Base-by-base conservation (phyloP, 352 stramenopile genomes). In the Hyaloperonospora brassicae region DNA sequence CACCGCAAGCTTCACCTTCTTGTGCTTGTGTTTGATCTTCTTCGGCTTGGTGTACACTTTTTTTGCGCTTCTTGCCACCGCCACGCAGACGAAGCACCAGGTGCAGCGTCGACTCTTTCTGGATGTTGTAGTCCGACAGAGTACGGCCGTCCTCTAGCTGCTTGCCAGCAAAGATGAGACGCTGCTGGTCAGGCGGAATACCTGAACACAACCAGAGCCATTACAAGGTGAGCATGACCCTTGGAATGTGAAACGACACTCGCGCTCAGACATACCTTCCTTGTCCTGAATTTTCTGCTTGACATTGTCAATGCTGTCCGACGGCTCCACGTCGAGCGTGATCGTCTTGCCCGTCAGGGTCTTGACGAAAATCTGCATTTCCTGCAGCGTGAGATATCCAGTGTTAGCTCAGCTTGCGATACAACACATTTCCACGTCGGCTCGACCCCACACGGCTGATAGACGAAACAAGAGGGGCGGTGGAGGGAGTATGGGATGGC, bases 221-320 rank as follows among this genome's bases (percentile, higher is more conserved):
- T n/a, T n/a, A 9, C 13, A 44, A 12, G 4, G 36, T 21, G 14
- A 42, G 36, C 11, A 42, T 4, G 36, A 3, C 3, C 10, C 10
- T 13, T 4, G 14, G 14, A 42, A 21, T 5, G 9, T 21, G 36
- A 42, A 21, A 21, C 5, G 14, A 4, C 9, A 12, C 5, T 42
- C 36, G 9, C 14, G 36, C 11, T 2, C 2, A 17, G 13, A 77
- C 75, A 0, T 34, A 86, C 81, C 97, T 81, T 99, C 97, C 90
- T 99, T 99, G 83, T 99, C 97, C 85, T 99, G 97, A 71, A 99
- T 99, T 93, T 99, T 99, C 61, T 95, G 86, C 91, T 99, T 99
- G 59, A 99, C 97, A 85, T 98, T 99, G 76, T 99, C 96, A 86
- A 99, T 99, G 60, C 93, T 98, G 78, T 99, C 97, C 41, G 84